These are phyloP conservation scores for Zygnema circumcarinatum DNA, from an alignment of 139 green algal genomes.

Conservation along the genomic window DNA sequence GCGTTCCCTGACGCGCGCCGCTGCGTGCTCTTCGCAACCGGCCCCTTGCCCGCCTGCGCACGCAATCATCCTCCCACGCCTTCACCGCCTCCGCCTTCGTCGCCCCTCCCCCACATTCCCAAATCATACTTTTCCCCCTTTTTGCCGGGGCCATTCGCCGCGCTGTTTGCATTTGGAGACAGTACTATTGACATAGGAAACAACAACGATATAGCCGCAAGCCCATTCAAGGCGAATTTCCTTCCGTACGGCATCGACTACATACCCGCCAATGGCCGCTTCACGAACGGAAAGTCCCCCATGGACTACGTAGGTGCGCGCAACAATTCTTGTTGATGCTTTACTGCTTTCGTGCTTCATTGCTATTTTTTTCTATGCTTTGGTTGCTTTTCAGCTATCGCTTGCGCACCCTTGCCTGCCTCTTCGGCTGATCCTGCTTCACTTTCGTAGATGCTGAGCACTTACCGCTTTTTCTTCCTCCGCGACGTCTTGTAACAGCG, in stretches of 20 bases:
- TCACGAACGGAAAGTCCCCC: background rate
- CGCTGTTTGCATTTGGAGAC: slow-evolving; percentile 19
- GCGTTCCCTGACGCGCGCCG: slow-evolving; percentile 36
- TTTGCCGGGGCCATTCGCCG: background rate
- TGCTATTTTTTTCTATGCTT: background rate
- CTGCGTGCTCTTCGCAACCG: slow-evolving; percentile 34
- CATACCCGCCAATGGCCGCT: slow-evolving; percentile 25
- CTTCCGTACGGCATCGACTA: slow-evolving; percentile 32
- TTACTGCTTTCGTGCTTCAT: background rate
- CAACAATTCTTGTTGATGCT: background rate
- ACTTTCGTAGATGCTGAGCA: background rate
- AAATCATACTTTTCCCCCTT: background rate
- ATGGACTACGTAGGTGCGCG: slow-evolving; percentile 34
- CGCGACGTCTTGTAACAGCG: background rate
- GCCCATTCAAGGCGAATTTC: background rate
- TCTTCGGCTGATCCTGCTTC: background rate
- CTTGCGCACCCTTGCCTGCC: no score
- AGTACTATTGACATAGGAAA: slow-evolving; percentile 21
- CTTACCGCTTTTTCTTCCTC: background rate
- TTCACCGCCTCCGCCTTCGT: background rate
- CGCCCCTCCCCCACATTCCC: background rate
- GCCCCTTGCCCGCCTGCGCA: background rate
- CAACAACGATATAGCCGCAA: background rate
- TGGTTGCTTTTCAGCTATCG: background rate
- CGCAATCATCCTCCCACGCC: background rate